These are phyloP conservation scores for Lentinula aciculospora DNA, from an alignment of 768 basidiomycete genomes.

Conservation along the genomic window DNA sequence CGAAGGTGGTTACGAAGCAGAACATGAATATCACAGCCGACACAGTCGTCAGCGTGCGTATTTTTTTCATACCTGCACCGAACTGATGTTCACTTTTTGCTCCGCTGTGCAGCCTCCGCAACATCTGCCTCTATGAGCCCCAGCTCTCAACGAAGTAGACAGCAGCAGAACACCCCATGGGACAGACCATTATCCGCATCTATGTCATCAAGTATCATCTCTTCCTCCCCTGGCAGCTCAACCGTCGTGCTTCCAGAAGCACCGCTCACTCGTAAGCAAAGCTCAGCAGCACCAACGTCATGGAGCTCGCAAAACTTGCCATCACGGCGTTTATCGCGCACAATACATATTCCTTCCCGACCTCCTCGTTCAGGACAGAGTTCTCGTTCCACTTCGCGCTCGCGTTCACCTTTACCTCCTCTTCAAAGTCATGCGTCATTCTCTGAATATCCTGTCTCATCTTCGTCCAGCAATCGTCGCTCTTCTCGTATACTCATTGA, in stretches of 20 bases:
- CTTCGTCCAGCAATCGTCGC: conserved; percentile 55
- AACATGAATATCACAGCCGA: conserved; percentile 53
- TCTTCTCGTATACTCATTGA: conserved; percentile 81
- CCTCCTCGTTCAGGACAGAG: conserved; percentile 70
- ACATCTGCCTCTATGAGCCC: conserved; percentile 57
- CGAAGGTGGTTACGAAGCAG: conserved; percentile 80
- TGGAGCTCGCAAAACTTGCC: conserved; percentile 53
- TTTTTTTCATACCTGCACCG: conserved; percentile 27
- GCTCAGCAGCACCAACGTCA: conserved; percentile 36
- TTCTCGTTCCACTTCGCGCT: conserved; percentile 93
- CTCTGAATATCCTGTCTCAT: conserved; percentile 44
- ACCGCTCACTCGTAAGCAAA: conserved; percentile 61
- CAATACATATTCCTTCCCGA: conserved; percentile 70
- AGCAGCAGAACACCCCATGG: conserved; percentile 62
- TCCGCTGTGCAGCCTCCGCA: conserved; percentile 51
- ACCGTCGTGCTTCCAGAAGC: conserved; percentile 57
- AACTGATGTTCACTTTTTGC: conserved; percentile 41
- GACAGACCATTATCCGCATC: conserved; percentile 55
- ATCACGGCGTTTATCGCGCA: conserved; percentile 80
- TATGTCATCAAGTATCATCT: conserved; percentile 48
- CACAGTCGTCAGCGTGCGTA: conserved; percentile 76
- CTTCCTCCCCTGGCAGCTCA: conserved; percentile 58
- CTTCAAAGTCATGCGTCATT: conserved; percentile 60
- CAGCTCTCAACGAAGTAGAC: conserved; percentile 45
- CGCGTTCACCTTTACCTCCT: conserved; percentile 85